Evolutionary conservation across 345 rosid genomes (phyloP), one percentile per base, ranked within the genome.

Genomic region (Fremontodendron californicum): DNA sequence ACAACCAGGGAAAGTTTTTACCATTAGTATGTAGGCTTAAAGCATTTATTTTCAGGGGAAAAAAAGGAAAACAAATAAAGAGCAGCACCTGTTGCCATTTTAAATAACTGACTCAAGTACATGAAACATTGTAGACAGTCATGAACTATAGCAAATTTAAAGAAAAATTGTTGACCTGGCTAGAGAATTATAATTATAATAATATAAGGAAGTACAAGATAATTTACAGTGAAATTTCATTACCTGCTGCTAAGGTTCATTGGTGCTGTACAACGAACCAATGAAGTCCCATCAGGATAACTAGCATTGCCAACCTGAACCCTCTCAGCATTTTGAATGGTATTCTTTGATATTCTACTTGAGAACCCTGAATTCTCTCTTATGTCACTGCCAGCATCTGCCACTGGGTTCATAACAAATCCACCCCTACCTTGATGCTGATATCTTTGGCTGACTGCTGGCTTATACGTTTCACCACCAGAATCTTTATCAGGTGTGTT

Each of bases 171-270:
- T 43, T 15, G 3, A 40, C 3, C 21, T 39, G 29, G 25, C 62
- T 15, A 33, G 57, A 55, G 52, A 45, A 18, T 55, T 39, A 68
- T 31, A 25, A 72, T 40, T 58, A 48, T 55, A 10, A 42, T 37
- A 3, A 21, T 3, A 25, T 0, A 45, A 58, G 9, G 29, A 48
- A 71, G 31, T 31, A 42, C 29, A 69, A 58, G 62, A 37, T 40
- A 48, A 58, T 11, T 42, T 21, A 67, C 52, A 43, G 40, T 27
- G 25, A 48, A 25, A 16, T 46, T 62, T 15, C 77, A 73, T 80
- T 83, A 88, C 89, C 91, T 85, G 79, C 83, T 71, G 80, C 80
- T 62, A 60, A 79, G 68, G 72, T 78, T 85, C 80, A 51, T 78
- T 19, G 63, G 52, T 70, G 80, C 73, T 58, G 69, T 74, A 77